phyloP scores from a whole-genome alignment of 2,329 filamentous ascomycete species.

The Xylaria sp. region DNA sequence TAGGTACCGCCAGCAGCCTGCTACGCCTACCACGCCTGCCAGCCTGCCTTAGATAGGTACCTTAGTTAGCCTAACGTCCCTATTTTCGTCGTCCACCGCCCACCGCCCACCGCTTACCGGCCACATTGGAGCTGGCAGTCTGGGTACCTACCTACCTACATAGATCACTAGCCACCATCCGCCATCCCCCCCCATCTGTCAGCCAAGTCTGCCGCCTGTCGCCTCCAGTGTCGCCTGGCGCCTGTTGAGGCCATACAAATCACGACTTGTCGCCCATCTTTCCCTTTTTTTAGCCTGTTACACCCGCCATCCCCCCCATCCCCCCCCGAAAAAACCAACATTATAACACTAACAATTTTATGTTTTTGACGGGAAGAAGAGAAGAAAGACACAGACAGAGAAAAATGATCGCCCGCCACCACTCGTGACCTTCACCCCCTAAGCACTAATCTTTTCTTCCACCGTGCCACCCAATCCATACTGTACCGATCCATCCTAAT shows the following conservation, averaged over 20 bases:
- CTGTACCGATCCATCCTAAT: slow-evolving; percentile 3
- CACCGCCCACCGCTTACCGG: not conserved
- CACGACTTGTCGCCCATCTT: not conserved
- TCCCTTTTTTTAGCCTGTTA: slow-evolving; percentile 17
- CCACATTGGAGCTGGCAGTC: too few species aligned
- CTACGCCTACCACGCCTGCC: too few species aligned
- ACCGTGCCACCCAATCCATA: not conserved
- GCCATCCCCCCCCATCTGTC: not conserved
- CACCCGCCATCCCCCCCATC: slow-evolving; percentile 18
- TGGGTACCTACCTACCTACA: too few species aligned
- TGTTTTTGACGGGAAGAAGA: too few species aligned
- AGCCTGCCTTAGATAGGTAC: too few species aligned
- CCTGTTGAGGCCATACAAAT: not conserved
- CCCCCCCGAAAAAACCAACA: too few species aligned
- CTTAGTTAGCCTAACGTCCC: too few species aligned
- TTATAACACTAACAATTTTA: slow-evolving; percentile 11
- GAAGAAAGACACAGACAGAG: too few species aligned
- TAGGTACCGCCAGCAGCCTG: too few species aligned
- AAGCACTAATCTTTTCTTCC: slow-evolving; percentile 16
- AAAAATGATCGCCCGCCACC: slow-evolving; percentile 15
- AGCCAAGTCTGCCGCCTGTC: not conserved
- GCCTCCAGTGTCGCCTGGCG: not conserved
- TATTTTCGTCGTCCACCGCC: too few species aligned
- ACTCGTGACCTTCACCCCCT: slow-evolving; percentile 13
- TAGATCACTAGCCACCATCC: not conserved